phyloP scores from a whole-genome alignment of 495 filamentous ascomycete genomes.

The Podospora didyma region DNA sequence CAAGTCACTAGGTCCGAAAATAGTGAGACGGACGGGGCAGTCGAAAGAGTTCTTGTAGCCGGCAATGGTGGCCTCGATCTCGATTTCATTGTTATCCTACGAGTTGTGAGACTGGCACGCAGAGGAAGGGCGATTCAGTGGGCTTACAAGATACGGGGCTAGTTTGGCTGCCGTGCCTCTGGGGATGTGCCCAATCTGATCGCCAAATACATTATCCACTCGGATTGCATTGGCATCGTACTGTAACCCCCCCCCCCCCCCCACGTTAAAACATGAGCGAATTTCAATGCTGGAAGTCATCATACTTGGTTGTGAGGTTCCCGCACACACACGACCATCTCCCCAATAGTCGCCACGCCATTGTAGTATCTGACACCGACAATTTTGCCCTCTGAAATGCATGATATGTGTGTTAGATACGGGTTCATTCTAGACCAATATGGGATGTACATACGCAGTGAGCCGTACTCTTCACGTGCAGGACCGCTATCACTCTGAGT shows the following conservation, averaged over 20 bases:
- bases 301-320: slow-evolving; percentile 60
- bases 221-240: slow-evolving; percentile 79
- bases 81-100: slow-evolving; percentile 40
- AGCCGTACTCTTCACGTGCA: slow-evolving; percentile 50
- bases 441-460: slow-evolving; percentile 21
- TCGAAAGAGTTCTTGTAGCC: slow-evolving; percentile 62
- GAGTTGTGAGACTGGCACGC: not conserved
- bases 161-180: slow-evolving; percentile 61
- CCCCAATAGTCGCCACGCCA: slow-evolving; percentile 65
- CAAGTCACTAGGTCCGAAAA: slow-evolving; percentile 64
- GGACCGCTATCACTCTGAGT: slow-evolving; percentile 46
- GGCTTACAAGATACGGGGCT: slow-evolving; percentile 59
- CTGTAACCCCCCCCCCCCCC: no score
- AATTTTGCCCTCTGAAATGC: slow-evolving; percentile 57
- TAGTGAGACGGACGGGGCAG: slow-evolving; percentile 61
- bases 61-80: slow-evolving; percentile 57
- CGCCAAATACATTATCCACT: slow-evolving; percentile 72
- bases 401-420: no score
- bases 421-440: not conserved
- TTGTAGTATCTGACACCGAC: slow-evolving; percentile 79
- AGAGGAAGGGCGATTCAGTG: not conserved
- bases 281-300: not conserved
- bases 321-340: slow-evolving; percentile 63
- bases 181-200: slow-evolving; percentile 80
- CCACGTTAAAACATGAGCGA: slow-evolving; percentile 8